Percentiles rank a stretch among this genome's conserved stretches.
Conservation (phyloP, 768 basidiomycete species). For the Favolaschia claudopus region DNA sequence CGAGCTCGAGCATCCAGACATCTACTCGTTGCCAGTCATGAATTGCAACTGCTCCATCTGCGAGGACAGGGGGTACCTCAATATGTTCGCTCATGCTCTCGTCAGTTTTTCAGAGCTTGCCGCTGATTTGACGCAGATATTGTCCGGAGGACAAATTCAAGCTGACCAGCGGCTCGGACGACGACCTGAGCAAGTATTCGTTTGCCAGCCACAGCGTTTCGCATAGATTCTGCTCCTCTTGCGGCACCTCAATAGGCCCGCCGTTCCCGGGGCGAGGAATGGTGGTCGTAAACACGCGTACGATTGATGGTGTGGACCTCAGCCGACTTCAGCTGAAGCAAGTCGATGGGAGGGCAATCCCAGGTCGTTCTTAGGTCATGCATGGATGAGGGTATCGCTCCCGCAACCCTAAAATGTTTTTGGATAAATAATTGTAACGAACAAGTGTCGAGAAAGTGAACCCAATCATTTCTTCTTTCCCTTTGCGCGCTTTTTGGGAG, state of each 20-base stretch:
- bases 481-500: slow-evolving; percentile 51
- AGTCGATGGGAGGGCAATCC: not conserved
- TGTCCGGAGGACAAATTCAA: slow-evolving; percentile 10
- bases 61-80: slow-evolving; percentile 9
- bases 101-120: not conserved
- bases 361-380: too few species aligned
- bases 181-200: slow-evolving; percentile 8
- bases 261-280: not conserved
- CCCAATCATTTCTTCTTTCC: slow-evolving; percentile 38
- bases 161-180: slow-evolving; percentile 10
- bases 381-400: too few species aligned
- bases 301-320: slow-evolving; percentile 14
- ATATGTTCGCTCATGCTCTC: slow-evolving; percentile 15
- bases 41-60: slow-evolving; percentile 24
- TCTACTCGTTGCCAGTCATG: slow-evolving; percentile 12
- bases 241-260: slow-evolving; percentile 14
- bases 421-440: not conserved
- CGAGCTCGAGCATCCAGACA: slow-evolving; percentile 18
- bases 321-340: not conserved
- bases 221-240: slow-evolving; percentile 13
- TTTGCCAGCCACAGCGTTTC: not conserved
- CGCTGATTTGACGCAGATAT: slow-evolving; percentile 5
- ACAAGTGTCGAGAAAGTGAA: not conserved
- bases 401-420: not conserved
- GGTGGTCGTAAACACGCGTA: slow-evolving; percentile 16